Evolutionary conservation across 140 eudicot genomes (phyloP).

Genomic region (Bidens hawaiensis): DNA sequence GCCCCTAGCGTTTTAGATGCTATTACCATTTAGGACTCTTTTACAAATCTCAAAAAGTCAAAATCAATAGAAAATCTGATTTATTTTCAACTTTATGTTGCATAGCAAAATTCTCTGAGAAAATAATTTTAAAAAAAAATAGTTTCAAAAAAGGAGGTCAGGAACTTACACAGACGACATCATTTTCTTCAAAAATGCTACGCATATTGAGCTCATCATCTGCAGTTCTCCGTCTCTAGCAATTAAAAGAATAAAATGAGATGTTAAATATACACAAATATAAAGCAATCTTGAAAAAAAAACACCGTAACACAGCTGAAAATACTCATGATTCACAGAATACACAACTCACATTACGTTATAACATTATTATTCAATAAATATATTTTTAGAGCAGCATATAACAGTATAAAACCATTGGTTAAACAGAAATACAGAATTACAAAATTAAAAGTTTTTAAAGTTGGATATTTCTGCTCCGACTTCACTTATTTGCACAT

Average conservation of each 20-base stretch:
- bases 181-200: slow-evolving; percentile 90
- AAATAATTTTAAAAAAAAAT: neutral
- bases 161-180: slow-evolving; percentile 81
- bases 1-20: neutral
- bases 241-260: slow-evolving; percentile 10
- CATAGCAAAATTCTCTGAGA: neutral
- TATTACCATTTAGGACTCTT: neutral
- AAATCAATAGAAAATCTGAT: neutral
- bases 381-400: neutral
- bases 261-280: neutral
- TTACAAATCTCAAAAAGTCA: neutral
- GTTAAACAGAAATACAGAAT: neutral
- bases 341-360: neutral
- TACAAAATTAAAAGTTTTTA: neutral
- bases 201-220: slow-evolving; percentile 97
- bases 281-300: slow-evolving; percentile 15
- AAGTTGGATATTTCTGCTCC: neutral
- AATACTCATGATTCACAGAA: neutral
- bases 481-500: neutral
- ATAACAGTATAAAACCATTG: neutral
- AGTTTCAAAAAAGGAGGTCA: slow-evolving; percentile 3
- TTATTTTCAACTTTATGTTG: neutral
- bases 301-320: neutral
- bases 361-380: neutral
- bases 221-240: slow-evolving; percentile 90